Base-by-base conservation (phyloP, 768 basidiomycete genomes). In the Rhodotorula taiwanensis region DNA sequence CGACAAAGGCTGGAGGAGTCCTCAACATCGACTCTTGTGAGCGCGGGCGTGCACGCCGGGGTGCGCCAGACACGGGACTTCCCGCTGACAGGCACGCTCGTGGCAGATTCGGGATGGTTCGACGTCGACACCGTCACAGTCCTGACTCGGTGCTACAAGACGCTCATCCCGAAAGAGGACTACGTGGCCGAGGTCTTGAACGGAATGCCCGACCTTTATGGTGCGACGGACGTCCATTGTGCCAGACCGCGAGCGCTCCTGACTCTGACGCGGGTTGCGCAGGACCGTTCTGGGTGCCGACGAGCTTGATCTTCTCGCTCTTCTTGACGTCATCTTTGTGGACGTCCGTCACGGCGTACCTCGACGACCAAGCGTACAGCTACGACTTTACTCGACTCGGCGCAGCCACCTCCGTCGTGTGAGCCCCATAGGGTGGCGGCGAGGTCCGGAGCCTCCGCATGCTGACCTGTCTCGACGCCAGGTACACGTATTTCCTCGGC, bases 231-330 rank as follows among this genome's bases (percentile, higher is more conserved):
- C 44, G 20, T 16, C 15, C 34, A 4, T 16, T 20, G 20, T 47
- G n/a, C n/a, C 18, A 39, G 16, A 8, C 25, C 43, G 11, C 30
- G 23, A n/a, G 34, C 43, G 34, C 45, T 50, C 4, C 16, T 39
- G 36, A 45, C 27, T 16, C 36, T n/a, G 20, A 20, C 28, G 23
- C 16, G 83, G 72, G 79, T 83, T 54, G 79, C 83, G 8, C 80
- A 81, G 93, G 93, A 0, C 92, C 94, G 2, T 97, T 99, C 79
- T 99, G 94, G 94, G 90, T 93, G 1, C 82, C 95, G 42, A 94
- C 92, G 2, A 98, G 94, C 1, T 83, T 99, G 66, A 86, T 95
- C 48, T 89, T 98, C 74, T 81, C 86, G 0, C 84, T 97, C 62
- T 97, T 93, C 79, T 83, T 95, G 61, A 93, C 88, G 30, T 95